Evolutionary conservation across 2,329 filamentous ascomycete species (phyloP), one percentile per base, ranked within the genome.

Genomic region (Periconia sp.): DNA sequence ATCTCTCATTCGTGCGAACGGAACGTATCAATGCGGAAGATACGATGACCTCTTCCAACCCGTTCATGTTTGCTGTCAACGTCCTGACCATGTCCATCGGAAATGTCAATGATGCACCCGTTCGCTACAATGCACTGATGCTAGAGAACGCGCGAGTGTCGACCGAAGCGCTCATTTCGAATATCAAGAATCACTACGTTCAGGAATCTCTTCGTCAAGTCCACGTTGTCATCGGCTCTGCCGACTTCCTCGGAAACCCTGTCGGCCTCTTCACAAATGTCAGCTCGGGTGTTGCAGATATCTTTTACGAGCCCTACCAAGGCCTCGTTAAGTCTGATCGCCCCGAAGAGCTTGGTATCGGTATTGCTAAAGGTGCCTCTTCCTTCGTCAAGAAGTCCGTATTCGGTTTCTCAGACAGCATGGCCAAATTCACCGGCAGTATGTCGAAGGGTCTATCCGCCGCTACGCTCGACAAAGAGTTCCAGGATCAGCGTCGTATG

Each of bases 221-320:
- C 12, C 95, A 99, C 77, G 92, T 97, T 72, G 94, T 99, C 54
- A 83, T 99, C 42, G 94, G 94, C 13, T 97, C 92, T 5, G 94
- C 94, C 4, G 94, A 99, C 70, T 97, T 99, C 80, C 78, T 99
- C 5, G 94, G 94, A 25, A 99, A 99, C 60, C 94, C 94, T 0
- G 95, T 99, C 12, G 94, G 94, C 31, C 78, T 99, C 30, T 99
- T 99, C 84, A 97, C 95, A 76, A 99, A 92, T 66, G 88, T 99
- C 70, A 95, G 90, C 59, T 99, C 94, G 32, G 94, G 95, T 58
- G 89, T 99, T 39, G 92, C 89, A 15, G 94, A 96, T 68, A 96
- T 99, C 66, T 99, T 99, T 76, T 99, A 99, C 77, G 95, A 99
- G 69, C 94, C 94, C 25, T 99, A 99, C 73, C 94, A 99, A 75